phyloP scores from a whole-genome alignment of 164 flowering plant genomes.

The Nymphaea colorata region DNA sequence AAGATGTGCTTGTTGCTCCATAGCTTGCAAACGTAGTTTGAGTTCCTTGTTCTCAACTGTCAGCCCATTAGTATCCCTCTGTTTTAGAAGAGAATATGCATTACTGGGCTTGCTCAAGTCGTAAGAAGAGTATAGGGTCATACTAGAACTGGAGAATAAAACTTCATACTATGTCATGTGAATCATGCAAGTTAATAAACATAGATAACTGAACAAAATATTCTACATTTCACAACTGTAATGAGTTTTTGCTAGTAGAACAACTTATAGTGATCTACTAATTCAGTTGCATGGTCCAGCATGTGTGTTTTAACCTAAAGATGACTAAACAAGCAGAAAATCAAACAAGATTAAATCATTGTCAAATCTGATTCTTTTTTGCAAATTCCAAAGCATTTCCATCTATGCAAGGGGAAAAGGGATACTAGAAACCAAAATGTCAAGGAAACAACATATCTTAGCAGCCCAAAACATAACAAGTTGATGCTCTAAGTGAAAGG shows the following conservation, averaged over 20 bases:
- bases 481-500: too few species aligned
- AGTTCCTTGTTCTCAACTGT: constrained; percentile 88
- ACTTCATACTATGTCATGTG: neutral
- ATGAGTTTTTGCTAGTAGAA: neutral
- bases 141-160: neutral
- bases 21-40: constrained; percentile 72
- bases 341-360: too few species aligned
- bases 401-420: too few species aligned
- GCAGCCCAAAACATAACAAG: too few species aligned
- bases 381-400: too few species aligned
- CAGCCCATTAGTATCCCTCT: constrained; percentile 83
- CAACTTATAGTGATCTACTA: neutral
- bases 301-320: too few species aligned
- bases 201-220: too few species aligned
- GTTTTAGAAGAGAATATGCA: constrained; percentile 7
- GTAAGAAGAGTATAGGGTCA: neutral
- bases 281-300: neutral
- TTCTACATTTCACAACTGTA: neutral
- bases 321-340: too few species aligned
- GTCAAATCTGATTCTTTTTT: too few species aligned
- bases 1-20: constrained; percentile 95
- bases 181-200: too few species aligned
- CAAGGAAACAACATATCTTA: too few species aligned
- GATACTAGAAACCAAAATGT: too few species aligned
- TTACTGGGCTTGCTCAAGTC: neutral